These are phyloP conservation scores for Neurospora discreta DNA, from an alignment of 495 filamentous ascomycete species.

Conservation along the genomic window DNA sequence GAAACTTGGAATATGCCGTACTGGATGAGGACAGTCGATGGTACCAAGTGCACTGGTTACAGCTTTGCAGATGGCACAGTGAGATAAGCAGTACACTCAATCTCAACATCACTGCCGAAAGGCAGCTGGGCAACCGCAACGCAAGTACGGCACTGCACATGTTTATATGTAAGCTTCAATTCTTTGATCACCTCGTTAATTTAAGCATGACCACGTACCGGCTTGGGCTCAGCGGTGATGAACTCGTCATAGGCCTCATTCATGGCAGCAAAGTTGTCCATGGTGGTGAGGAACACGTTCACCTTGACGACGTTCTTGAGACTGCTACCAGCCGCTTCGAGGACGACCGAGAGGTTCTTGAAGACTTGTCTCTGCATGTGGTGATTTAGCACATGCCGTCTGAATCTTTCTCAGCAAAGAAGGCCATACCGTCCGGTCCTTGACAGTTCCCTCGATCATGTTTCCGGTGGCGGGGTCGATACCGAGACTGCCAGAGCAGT, in stretches of 20 bases:
- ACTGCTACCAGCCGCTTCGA: constrained; percentile 47
- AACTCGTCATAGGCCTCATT: constrained; percentile 48
- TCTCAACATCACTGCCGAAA: constrained; percentile 57
- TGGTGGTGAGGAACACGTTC: constrained; percentile 55
- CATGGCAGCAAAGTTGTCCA: constrained; percentile 57
- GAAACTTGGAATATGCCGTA: not conserved
- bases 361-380: constrained; percentile 33
- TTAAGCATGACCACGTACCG: constrained; percentile 19
- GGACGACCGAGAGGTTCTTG: constrained; percentile 50
- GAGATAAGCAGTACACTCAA: constrained; percentile 54
- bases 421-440: constrained; percentile 38
- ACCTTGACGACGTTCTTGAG: constrained; percentile 54
- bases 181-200: not conserved
- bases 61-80: not conserved
- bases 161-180: not conserved
- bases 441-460: constrained; percentile 41
- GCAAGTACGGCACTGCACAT: constrained; percentile 42
- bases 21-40: not conserved
- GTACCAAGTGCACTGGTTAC: not conserved
- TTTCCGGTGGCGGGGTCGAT: constrained; percentile 38
- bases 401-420: not conserved
- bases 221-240: constrained; percentile 45
- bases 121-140: constrained; percentile 58
- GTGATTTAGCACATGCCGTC: not conserved
- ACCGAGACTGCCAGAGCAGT: constrained; percentile 45